These are phyloP conservation scores for Aspergillus felis DNA, from an alignment of 2,329 filamentous ascomycete genomes.

Conservation along the genomic window DNA sequence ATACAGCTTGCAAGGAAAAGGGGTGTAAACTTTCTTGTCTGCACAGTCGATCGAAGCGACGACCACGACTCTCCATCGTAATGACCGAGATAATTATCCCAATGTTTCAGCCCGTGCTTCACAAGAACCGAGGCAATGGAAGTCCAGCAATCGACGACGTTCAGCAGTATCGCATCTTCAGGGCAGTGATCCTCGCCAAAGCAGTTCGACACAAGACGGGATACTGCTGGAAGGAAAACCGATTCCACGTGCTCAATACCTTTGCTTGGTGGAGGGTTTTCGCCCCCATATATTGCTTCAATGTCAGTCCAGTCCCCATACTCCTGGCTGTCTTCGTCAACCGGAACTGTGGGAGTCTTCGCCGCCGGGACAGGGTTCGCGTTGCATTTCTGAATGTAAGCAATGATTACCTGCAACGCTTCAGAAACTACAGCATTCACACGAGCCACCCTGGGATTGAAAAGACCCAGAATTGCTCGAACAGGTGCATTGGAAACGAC, in stretches of 20 bases:
- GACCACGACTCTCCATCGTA: slow-evolving; percentile 52
- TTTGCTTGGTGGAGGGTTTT: slow-evolving; percentile 17
- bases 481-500: slow-evolving; percentile 45
- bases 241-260: slow-evolving; percentile 36
- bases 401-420: slow-evolving; percentile 45
- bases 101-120: slow-evolving; percentile 44
- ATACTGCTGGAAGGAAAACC: slow-evolving; percentile 47
- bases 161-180: slow-evolving; percentile 52
- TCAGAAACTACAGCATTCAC: slow-evolving; percentile 47
- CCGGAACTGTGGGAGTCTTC: slow-evolving; percentile 22
- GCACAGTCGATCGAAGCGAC: slow-evolving; percentile 43
- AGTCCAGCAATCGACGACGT: slow-evolving; percentile 54
- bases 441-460: slow-evolving; percentile 46
- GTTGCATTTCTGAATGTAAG: slow-evolving; percentile 36
- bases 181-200: slow-evolving; percentile 56
- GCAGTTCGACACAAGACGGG: slow-evolving; percentile 55
- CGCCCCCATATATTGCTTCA: slow-evolving; percentile 41
- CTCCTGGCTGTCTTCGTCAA: slow-evolving; percentile 60
- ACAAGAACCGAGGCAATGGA: slow-evolving; percentile 47
- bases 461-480: slow-evolving; percentile 48
- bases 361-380: slow-evolving; percentile 13
- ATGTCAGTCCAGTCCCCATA: slow-evolving; percentile 58
- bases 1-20: slow-evolving; percentile 46
- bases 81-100: slow-evolving; percentile 54
- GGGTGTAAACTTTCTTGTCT: slow-evolving; percentile 46